Percentiles rank a stretch among this genome's conserved stretches.
Conservation (phyloP, 768 basidiomycete species). For the Pleurotus cornucopiae region DNA sequence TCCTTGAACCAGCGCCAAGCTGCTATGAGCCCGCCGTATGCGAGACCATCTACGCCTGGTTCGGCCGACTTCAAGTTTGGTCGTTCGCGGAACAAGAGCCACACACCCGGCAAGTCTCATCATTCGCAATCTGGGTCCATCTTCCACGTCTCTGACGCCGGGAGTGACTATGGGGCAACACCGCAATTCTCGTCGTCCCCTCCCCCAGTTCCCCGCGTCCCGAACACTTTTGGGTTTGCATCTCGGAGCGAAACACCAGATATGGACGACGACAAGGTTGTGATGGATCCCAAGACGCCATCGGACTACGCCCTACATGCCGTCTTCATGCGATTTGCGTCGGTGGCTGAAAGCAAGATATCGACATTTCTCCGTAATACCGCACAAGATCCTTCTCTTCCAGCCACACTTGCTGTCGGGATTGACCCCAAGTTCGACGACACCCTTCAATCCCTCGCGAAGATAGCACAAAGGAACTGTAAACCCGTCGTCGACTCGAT, state of each 20-base stretch:
- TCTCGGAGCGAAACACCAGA: constrained; percentile 54
- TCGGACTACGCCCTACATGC: constrained; percentile 87
- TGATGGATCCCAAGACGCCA: constrained; percentile 74
- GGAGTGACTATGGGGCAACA: constrained; percentile 60
- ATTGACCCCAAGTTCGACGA: constrained; percentile 81
- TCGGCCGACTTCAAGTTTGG: constrained; percentile 37
- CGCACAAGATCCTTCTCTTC: constrained; percentile 68
- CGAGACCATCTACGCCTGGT: constrained; percentile 59
- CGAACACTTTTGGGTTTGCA: constrained; percentile 47
- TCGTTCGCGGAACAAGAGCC: constrained; percentile 13
- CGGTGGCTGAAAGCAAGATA: constrained; percentile 77
- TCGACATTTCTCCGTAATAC: constrained; percentile 64
- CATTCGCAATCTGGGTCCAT: constrained; percentile 77
- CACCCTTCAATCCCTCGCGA: constrained; percentile 78
- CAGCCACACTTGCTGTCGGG: constrained; percentile 63
- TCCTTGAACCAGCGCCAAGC: constrained; percentile 55
- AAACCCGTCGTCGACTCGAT: constrained; percentile 84
- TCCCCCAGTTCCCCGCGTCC: constrained; percentile 77
- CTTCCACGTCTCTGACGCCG: constrained; percentile 64
- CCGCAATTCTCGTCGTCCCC: constrained; percentile 54
- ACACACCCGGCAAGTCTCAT: constrained; percentile 51
- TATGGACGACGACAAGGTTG: constrained; percentile 64
- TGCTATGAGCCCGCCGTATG: constrained; percentile 47
- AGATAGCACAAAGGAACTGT: constrained; percentile 80
- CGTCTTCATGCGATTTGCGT: constrained; percentile 82